Conservation (phyloP, 192 early-diverging fungal genomes). For the Thoreauomyces humboldtii region DNA sequence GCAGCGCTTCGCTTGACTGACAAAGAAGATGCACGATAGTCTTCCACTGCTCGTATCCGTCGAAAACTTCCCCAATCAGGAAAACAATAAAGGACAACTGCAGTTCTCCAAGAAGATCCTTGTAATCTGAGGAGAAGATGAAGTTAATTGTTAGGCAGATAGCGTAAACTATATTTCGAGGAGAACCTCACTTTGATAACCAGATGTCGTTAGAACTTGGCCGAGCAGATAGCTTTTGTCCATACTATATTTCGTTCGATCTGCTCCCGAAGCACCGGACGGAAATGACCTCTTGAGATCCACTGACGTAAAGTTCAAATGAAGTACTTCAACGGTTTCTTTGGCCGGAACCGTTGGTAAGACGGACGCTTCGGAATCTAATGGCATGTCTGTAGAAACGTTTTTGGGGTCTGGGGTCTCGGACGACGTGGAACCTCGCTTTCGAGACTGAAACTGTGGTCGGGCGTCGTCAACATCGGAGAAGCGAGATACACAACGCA, state of each 20-base stretch:
- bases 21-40: conserved; percentile 69
- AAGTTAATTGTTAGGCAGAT: no score
- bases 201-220: conserved; percentile 51
- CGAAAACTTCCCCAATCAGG: conserved; percentile 76
- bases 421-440: not conserved
- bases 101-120: conserved; percentile 71
- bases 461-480: conserved; percentile 48
- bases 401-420: not conserved
- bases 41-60: conserved; percentile 89
- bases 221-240: conserved; percentile 87
- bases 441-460: not conserved
- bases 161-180: not conserved
- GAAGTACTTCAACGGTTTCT: conserved; percentile 9
- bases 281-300: conserved; percentile 84
- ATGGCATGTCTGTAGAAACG: no score
- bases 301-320: conserved; percentile 63
- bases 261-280: conserved; percentile 57
- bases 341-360: not conserved
- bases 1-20: conserved; percentile 59
- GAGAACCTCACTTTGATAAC: not conserved
- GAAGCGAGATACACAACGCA: conserved; percentile 59
- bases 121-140: conserved; percentile 38
- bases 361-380: not conserved
- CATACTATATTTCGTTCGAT: conserved; percentile 73
- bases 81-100: conserved; percentile 79